Conservation (phyloP, 73 alveolate genomes). For the Paramecium octaurelia region DNA sequence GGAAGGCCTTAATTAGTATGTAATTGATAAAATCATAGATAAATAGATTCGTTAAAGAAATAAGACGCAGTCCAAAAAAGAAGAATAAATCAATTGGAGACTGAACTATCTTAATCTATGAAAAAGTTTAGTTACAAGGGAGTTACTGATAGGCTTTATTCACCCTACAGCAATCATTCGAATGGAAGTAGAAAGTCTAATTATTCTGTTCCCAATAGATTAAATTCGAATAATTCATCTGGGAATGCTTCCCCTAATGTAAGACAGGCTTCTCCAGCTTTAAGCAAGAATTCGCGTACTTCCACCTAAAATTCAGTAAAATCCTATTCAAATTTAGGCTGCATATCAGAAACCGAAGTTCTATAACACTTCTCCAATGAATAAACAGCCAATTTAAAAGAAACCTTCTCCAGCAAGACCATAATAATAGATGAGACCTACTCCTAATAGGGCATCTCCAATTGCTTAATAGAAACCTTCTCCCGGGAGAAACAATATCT, state of each 20-base stretch:
- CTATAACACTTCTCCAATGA: not conserved
- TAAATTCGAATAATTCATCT: conserved; percentile 11
- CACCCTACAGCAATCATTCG: not conserved
- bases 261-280: conserved; percentile 4
- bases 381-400: not conserved
- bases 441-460: not conserved
- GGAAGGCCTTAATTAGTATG: not conserved
- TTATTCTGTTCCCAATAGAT: conserved; percentile 27
- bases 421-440: not conserved
- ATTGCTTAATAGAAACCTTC: not conserved
- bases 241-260: conserved; percentile 42
- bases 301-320: conserved; percentile 21
- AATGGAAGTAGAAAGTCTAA: conserved; percentile 27
- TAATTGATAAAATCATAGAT: not conserved
- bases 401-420: not conserved
- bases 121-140: conserved; percentile 14
- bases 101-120: not conserved
- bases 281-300: not conserved
- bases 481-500: not conserved
- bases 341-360: not conserved
- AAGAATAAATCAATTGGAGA: conserved; percentile 17
- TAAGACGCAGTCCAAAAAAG: conserved; percentile 8
- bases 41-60: conserved; percentile 10
- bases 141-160: conserved; percentile 46
- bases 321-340: not conserved